Evolutionary conservation across 2,329 filamentous ascomycete species (phyloP).

Genomic region (Claviceps sp.): DNA sequence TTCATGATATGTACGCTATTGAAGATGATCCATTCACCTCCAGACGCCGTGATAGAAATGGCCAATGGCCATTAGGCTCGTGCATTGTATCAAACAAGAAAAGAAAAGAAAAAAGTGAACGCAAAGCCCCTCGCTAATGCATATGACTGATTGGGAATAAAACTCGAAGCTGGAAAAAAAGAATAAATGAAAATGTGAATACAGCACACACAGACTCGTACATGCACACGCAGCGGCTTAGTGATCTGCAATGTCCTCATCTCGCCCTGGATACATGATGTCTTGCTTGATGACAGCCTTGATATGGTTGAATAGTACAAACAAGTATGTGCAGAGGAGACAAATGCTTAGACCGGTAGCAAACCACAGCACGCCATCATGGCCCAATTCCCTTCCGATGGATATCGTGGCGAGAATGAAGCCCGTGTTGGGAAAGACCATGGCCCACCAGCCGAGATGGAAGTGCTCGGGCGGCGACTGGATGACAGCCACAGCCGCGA

Average conservation of each 20-base stretch:
- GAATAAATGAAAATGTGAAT: not conserved
- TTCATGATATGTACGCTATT: no score
- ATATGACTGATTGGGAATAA: no score
- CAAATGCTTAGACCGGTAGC: conserved; percentile 36
- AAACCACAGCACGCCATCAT: conserved; percentile 31
- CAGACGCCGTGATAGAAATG: no score
- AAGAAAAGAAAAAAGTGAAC: not conserved
- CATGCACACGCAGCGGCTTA: not conserved
- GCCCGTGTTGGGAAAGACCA: conserved; percentile 49
- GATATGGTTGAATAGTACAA: conserved; percentile 29
- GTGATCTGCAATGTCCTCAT: conserved; percentile 37
- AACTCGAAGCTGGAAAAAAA: no score
- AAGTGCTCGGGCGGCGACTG: conserved; percentile 33
- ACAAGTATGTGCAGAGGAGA: conserved; percentile 26
- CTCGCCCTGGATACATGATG: conserved; percentile 41
- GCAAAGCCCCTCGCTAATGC: not conserved
- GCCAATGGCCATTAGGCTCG: no score
- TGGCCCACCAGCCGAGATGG: conserved; percentile 51
- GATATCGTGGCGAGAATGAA: conserved; percentile 44
- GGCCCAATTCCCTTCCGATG: conserved; percentile 35
- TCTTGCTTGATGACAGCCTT: conserved; percentile 36
- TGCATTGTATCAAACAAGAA: not conserved
- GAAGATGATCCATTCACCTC: no score
- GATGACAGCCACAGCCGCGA: conserved; percentile 21
- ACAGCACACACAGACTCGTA: not conserved